These are phyloP conservation scores for Pterothamnion heteromorphum DNA, from an alignment of 31 red algal genomes.

Conservation along the genomic window DNA sequence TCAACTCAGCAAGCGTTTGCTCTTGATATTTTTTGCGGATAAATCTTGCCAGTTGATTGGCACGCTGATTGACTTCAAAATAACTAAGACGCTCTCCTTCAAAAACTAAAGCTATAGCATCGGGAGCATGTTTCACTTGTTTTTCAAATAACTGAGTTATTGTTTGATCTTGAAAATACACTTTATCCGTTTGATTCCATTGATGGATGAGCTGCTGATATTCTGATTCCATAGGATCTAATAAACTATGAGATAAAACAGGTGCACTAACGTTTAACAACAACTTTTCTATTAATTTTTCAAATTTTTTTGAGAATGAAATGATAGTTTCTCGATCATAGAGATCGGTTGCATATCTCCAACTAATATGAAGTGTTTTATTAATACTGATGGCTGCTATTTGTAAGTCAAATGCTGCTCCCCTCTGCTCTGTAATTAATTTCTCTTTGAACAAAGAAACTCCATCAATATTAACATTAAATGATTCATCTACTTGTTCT, in stretches of 20 bases:
- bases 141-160: background rate
- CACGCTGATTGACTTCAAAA: background rate
- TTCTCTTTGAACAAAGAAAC: background rate
- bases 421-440: background rate
- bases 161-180: background rate
- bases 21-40: no score
- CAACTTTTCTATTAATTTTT: constrained; percentile 24
- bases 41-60: constrained; percentile 39
- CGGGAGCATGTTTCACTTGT: constrained; percentile 21
- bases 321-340: constrained; percentile 9
- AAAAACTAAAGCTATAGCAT: constrained; percentile 25
- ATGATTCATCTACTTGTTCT: background rate
- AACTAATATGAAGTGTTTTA: constrained; percentile 20
- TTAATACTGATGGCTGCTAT: background rate
- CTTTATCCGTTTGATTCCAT: constrained; percentile 22
- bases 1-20: background rate
- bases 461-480: constrained; percentile 17
- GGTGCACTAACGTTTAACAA: background rate
- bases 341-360: constrained; percentile 33
- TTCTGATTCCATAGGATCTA: background rate
- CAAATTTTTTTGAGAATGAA: background rate
- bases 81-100: constrained; percentile 18
- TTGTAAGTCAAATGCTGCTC: constrained; percentile 4
- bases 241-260: background rate
- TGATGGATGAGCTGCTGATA: background rate